Evolutionary conservation across 2,329 filamentous ascomycete genomes (phyloP), one percentile per base, ranked within the genome.

Genomic region (Balansia obtecta): DNA sequence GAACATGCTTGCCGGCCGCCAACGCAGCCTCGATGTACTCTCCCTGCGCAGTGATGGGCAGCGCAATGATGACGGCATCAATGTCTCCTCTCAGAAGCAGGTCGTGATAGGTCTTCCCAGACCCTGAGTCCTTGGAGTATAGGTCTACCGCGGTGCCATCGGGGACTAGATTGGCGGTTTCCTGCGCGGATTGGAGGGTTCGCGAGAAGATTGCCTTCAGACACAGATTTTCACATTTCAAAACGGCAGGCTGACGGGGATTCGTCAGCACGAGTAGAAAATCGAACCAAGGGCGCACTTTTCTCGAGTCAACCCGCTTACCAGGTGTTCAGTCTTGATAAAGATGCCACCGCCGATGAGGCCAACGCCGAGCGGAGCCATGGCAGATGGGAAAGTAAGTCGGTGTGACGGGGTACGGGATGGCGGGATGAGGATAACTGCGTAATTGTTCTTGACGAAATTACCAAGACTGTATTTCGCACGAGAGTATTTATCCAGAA

Each of bases 191-290:
- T 16, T 69, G 65, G 47, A 77, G 70, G 11, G 78, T 79, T 48
- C 82, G 77, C 3, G 81, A 85, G 66, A 82, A 87, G 55, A 85
- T 71, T 20, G 81, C 80, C 65, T 80, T 83, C 55, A 87, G 72
- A 12, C 66, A 63, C 11, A 85, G 66, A 38, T 60, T 50, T 9
- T 71, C 61, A 49, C 67, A 71, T 30, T 74, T 71, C 56, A 76
- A 67, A 48, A 86, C 74, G 43, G 82, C 83, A 12, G 83, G 83
- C 65, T 69, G 16, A 33, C 27, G 34, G 34, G 4, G 7, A 10
- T 12, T 12, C 9, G 34, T 37, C 15, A 37, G 34, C 34, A 37
- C 4, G 15, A 4, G 34, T 12, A 8, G n/a, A 37, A 5, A 15
- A 3, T 15, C 15, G 34, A 37, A 15, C 34, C 7, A 37, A 37